Percentiles rank a stretch among this genome's conserved stretches.
phyloP scores from a whole-genome alignment of 176 grass and related monocot species.

The Juncus effusus region DNA sequence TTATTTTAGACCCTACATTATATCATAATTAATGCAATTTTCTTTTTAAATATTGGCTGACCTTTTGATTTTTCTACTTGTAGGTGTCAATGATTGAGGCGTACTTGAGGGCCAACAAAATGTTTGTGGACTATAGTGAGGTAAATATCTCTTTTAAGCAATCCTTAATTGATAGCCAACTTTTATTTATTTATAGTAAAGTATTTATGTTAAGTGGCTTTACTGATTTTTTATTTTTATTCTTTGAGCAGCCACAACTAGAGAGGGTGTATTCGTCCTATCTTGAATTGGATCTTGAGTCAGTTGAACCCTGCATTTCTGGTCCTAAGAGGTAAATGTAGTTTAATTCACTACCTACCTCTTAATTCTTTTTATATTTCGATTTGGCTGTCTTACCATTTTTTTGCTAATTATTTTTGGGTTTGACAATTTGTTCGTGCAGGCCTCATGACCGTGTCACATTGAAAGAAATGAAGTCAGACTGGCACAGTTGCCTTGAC shows the following conservation, averaged over 20 bases:
- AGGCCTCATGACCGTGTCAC: conserved; percentile 96
- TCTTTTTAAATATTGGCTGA: too few species aligned
- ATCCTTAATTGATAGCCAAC: not conserved
- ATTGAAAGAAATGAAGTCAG: conserved; percentile 89
- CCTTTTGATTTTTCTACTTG: conserved; percentile 18
- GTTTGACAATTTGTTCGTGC: conserved; percentile 19
- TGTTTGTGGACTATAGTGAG: conserved; percentile 89
- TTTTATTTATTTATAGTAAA: not conserved
- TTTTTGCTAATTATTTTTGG: not conserved
- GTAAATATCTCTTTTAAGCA: conserved; percentile 35
- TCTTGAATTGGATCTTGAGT: conserved; percentile 81
- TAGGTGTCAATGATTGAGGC: conserved; percentile 95
- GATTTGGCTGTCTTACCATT: not conserved
- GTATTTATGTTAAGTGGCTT: too few species aligned
- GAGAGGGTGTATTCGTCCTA: conserved; percentile 95
- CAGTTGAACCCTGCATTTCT: conserved; percentile 81
- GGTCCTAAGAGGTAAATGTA: conserved; percentile 87
- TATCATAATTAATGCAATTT: conserved; percentile 10
- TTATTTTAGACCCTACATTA: not conserved
- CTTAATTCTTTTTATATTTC: not conserved
- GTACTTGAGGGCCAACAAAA: conserved; percentile 78
- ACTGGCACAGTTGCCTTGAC: conserved; percentile 94
- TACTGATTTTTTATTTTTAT: conserved; percentile 8
- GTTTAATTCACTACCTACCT: not conserved
- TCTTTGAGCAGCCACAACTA: conserved; percentile 56